Evolutionary conservation across 2,329 filamentous ascomycete species (phyloP).

Genomic region (Akanthomyces dipterigenus): DNA sequence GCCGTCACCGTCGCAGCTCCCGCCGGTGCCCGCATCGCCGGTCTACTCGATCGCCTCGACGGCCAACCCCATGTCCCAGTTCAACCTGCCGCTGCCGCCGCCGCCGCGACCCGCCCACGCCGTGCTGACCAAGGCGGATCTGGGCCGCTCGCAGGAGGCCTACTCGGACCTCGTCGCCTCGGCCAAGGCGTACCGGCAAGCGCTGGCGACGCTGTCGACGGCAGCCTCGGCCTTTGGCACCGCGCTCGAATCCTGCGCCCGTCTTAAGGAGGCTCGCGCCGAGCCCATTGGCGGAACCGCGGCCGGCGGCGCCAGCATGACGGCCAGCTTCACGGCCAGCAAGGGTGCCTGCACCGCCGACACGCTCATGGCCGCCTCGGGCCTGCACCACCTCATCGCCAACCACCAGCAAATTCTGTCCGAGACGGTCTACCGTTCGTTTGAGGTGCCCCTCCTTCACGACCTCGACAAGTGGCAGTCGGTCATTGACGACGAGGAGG

Average conservation of each 20-base stretch:
- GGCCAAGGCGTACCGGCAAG: constrained; percentile 57
- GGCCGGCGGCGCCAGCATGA: constrained; percentile 30
- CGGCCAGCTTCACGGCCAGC: constrained; percentile 38
- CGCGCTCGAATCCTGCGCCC: constrained; percentile 61
- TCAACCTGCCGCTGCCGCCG: constrained; percentile 54
- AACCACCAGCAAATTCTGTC: constrained; percentile 65
- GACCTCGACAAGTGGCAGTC: constrained; percentile 60
- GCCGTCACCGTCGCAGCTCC: constrained; percentile 49
- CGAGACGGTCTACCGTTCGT: constrained; percentile 61
- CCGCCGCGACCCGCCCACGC: constrained; percentile 51
- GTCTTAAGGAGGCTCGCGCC: constrained; percentile 59
- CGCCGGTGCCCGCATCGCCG: constrained; percentile 55
- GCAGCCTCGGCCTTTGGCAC: constrained; percentile 58
- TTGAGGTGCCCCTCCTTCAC: constrained; percentile 63
- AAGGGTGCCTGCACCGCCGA: constrained; percentile 54
- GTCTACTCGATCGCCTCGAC: constrained; percentile 59
- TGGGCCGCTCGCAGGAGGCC: constrained; percentile 54
- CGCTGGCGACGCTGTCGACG: constrained; percentile 53
- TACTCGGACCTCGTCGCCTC: constrained; percentile 56
- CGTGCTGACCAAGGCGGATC: constrained; percentile 56
- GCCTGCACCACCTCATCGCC: constrained; percentile 60
- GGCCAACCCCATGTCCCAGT: constrained; percentile 51
- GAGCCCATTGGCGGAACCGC: constrained; percentile 43
- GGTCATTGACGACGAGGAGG: constrained; percentile 58
- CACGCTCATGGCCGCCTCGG: constrained; percentile 53